phyloP scores from a whole-genome alignment of 805 yeast species.

The Candida boidinii region DNA sequence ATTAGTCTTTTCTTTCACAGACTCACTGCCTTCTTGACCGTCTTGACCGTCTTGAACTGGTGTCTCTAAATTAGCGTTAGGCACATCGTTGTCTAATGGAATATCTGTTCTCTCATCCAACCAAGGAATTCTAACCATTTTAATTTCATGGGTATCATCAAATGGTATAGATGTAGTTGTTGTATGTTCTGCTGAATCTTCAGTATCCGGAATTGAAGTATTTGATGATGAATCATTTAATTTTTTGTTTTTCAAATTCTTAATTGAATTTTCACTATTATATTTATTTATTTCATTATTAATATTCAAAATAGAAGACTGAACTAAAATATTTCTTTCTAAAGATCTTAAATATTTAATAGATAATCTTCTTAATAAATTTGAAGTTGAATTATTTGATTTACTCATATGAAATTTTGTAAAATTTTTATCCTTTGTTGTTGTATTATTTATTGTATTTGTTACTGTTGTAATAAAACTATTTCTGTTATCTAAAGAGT shows the following conservation, averaged over 20 bases:
- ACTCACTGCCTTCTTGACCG: too few relatives aligned
- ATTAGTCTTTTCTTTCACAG: background rate
- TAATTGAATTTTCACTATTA: conserved; percentile 11
- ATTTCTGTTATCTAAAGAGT: too few relatives aligned
- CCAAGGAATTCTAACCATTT: background rate
- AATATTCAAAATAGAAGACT: conserved; percentile 14
- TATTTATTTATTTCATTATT: conserved; percentile 9
- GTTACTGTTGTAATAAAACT: too few relatives aligned
- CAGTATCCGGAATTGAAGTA: background rate
- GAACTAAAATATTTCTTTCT: conserved; percentile 16
- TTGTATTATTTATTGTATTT: background rate
- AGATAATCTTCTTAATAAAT: background rate
- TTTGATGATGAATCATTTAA: background rate
- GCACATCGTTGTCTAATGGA: background rate
- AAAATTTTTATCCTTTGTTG: background rate
- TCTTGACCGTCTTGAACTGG: too few relatives aligned
- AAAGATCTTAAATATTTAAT: conserved; percentile 14
- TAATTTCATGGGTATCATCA: background rate
- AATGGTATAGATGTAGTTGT: background rate
- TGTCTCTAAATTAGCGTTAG: background rate
- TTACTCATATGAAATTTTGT: background rate
- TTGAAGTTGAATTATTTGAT: too few relatives aligned
- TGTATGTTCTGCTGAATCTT: background rate
- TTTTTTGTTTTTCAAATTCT: background rate
- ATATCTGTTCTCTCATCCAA: conserved; percentile 1